These are phyloP conservation scores for Pochonia chlamydosporia DNA, from an alignment of 2,329 filamentous ascomycete species.

Conservation along the genomic window DNA sequence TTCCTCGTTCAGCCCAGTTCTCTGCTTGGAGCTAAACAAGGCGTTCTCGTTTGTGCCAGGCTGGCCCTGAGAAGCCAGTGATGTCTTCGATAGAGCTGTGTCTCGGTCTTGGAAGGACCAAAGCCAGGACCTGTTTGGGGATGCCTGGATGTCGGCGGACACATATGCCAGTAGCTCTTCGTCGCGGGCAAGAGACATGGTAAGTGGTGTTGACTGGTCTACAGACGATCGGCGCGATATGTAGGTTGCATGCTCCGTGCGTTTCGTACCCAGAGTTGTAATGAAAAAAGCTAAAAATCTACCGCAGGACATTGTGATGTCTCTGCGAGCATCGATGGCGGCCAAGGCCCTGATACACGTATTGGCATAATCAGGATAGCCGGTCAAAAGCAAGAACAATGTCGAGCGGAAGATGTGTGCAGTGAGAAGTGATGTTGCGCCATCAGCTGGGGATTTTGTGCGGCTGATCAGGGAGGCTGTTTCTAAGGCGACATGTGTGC, in stretches of 20 bases:
- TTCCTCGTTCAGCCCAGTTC: constrained; percentile 48
- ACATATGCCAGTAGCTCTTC: constrained; percentile 86
- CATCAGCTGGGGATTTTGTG: constrained; percentile 54
- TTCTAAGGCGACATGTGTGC: constrained; percentile 67
- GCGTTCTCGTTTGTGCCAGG: constrained; percentile 26
- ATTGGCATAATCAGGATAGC: constrained; percentile 66
- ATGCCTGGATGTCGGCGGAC: constrained; percentile 79
- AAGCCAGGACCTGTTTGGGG: constrained; percentile 73
- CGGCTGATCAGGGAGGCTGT: constrained; percentile 72
- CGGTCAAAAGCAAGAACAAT: constrained; percentile 70
- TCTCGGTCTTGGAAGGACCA: constrained; percentile 62
- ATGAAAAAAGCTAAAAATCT: constrained; percentile 79
- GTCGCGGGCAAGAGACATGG: constrained; percentile 45
- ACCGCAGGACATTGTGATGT: constrained; percentile 72
- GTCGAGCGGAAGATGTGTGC: constrained; percentile 84
- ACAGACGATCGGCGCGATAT: constrained; percentile 27
- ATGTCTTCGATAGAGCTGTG: constrained; percentile 16
- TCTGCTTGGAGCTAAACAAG: constrained; percentile 39
- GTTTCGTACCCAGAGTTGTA: constrained; percentile 54
- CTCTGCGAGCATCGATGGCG: constrained; percentile 64
- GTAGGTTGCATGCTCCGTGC: constrained; percentile 37
- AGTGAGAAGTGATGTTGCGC: constrained; percentile 69
- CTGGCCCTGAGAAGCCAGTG: constrained; percentile 10
- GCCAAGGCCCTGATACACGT: constrained; percentile 67
- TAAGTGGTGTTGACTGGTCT: constrained; percentile 24